phyloP scores from a whole-genome alignment of 441 rosid species.

The Aquilaria agallochum region DNA sequence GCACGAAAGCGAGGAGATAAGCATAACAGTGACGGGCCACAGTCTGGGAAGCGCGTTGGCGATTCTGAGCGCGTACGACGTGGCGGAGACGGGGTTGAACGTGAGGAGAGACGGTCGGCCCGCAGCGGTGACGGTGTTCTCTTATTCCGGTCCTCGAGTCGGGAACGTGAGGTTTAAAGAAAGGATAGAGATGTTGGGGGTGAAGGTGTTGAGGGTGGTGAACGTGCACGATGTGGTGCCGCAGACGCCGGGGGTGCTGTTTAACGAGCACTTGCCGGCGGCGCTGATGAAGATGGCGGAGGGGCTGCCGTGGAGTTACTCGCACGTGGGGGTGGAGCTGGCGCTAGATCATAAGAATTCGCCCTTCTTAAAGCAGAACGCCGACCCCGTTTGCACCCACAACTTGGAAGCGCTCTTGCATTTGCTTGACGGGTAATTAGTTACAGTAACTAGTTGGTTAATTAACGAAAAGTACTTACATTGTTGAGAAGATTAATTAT shows the following conservation, averaged over 20 bases:
- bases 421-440: conserved; percentile 67
- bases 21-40: conserved; percentile 61
- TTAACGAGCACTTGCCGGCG: conserved; percentile 47
- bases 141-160: conserved; percentile 54
- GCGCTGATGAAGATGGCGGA: conserved; percentile 45
- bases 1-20: conserved; percentile 40
- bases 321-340: conserved; percentile 78
- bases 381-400: conserved; percentile 53
- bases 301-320: conserved; percentile 80
- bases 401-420: conserved; percentile 82
- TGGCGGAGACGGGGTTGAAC: conserved; percentile 55
- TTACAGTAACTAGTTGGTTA: too few species aligned
- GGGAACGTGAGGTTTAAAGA: conserved; percentile 54
- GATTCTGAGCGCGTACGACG: conserved; percentile 58
- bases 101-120: conserved; percentile 28
- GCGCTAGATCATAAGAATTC: conserved; percentile 59
- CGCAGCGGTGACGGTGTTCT: conserved; percentile 41
- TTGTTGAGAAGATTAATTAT: too few species aligned
- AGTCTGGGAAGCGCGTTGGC: conserved; percentile 64
- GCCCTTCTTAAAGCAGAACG: conserved; percentile 57
- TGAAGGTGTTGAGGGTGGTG: conserved; percentile 57
- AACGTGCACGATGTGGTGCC: conserved; percentile 53
- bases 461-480: too few species aligned
- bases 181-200: conserved; percentile 36
- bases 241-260: conserved; percentile 44